These are phyloP conservation scores for Setomelanomma holmii DNA, from an alignment of 2,329 filamentous ascomycete species.

Conservation along the genomic window DNA sequence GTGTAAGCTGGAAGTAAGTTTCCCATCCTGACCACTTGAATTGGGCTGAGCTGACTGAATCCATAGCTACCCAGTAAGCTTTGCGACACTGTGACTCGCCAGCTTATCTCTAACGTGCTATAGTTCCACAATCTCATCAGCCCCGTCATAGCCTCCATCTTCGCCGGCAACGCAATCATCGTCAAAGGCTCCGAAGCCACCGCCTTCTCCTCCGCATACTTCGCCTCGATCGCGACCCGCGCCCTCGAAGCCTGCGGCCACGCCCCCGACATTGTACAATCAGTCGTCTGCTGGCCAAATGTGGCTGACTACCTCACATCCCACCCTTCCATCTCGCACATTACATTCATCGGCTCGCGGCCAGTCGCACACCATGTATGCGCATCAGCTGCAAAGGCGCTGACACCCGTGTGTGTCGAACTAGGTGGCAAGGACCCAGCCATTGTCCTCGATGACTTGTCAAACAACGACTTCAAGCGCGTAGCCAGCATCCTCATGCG, in stretches of 20 bases:
- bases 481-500: slow-evolving; percentile 86
- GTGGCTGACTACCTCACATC: slow-evolving; percentile 83
- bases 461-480: slow-evolving; percentile 68
- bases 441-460: slow-evolving; percentile 82
- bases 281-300: slow-evolving; percentile 85
- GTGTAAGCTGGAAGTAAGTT: slow-evolving; percentile 93
- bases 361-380: slow-evolving; percentile 88
- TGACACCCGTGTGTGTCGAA: slow-evolving; percentile 91
- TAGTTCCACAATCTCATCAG: slow-evolving; percentile 93
- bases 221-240: slow-evolving; percentile 76
- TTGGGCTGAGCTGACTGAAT: slow-evolving; percentile 12
- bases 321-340: slow-evolving; percentile 81
- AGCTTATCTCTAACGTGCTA: slow-evolving; percentile 35
- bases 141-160: slow-evolving; percentile 87
- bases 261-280: slow-evolving; percentile 81
- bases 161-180: slow-evolving; percentile 88
- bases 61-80: slow-evolving; percentile 52
- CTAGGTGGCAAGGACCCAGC: slow-evolving; percentile 95
- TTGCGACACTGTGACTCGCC: background rate
- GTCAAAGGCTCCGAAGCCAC: slow-evolving; percentile 96
- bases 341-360: slow-evolving; percentile 95
- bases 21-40: background rate
- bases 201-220: slow-evolving; percentile 89
- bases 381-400: slow-evolving; percentile 78
- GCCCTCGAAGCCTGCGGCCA: slow-evolving; percentile 85